Percentiles rank a stretch among this genome's conserved stretches.
Evolutionary conservation across 2,329 filamentous ascomycete genomes (phyloP).

Genomic region (Fusarium dlaminii): DNA sequence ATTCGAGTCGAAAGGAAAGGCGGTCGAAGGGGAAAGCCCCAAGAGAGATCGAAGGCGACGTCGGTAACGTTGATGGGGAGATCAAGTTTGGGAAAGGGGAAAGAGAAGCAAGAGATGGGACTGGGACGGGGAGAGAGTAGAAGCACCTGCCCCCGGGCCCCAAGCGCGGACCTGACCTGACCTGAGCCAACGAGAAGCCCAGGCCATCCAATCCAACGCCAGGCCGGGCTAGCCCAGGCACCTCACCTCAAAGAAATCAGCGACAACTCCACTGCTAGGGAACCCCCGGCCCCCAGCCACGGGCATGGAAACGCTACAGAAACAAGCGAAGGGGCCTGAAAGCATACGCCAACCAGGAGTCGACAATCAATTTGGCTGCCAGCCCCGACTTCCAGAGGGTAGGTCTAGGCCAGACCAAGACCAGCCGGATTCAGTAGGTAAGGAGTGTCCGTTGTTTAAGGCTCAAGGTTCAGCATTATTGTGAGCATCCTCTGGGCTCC

Average conservation of each 20-base stretch:
- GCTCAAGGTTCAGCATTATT: conserved; percentile 16
- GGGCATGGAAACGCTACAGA: conserved; percentile 31
- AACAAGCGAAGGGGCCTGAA: conserved; percentile 33
- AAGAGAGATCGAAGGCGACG: conserved; percentile 26
- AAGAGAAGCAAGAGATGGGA: conserved; percentile 26
- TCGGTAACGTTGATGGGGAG: conserved; percentile 38
- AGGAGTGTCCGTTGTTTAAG: conserved; percentile 4
- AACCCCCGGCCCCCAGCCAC: conserved; percentile 16
- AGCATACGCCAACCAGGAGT: conserved; percentile 26
- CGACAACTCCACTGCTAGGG: conserved; percentile 29
- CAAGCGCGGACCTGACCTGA: not conserved
- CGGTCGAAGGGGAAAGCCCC: conserved; percentile 34
- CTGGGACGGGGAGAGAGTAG: conserved; percentile 22
- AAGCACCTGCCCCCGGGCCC: conserved; percentile 14
- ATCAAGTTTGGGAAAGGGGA: conserved; percentile 41
- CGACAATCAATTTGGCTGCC: conserved; percentile 11
- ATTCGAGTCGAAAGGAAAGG: conserved; percentile 26
- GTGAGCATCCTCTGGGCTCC: not conserved
- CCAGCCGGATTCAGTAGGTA: conserved; percentile 36
- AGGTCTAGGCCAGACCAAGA: conserved; percentile 25
- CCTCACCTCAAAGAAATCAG: conserved; percentile 19
- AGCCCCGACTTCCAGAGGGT: conserved; percentile 26
- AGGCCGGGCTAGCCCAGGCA: conserved; percentile 14
- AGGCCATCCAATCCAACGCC: conserved; percentile 2
- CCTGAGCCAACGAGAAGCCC: conserved; percentile 4